Evolutionary conservation across 2,329 filamentous ascomycete species (phyloP).

Genomic region (Phialophora tarda): DNA sequence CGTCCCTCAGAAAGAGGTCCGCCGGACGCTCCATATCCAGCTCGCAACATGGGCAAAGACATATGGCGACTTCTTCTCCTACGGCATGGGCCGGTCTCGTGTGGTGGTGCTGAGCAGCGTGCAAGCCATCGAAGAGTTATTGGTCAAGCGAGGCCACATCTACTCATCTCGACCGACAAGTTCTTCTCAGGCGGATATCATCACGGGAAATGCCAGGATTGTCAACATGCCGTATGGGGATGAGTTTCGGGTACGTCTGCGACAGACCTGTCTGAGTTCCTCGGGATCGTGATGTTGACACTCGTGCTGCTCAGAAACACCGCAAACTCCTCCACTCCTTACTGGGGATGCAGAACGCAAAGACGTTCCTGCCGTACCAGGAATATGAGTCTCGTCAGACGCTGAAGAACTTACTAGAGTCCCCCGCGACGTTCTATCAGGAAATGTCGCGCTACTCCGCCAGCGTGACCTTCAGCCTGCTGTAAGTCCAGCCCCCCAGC

Average conservation of each 20-base stretch:
- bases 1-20: not conserved
- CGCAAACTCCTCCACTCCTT: conserved; percentile 18
- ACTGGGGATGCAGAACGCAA: conserved; percentile 17
- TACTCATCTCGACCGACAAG: conserved; percentile 13
- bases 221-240: conserved; percentile 23
- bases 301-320: conserved; percentile 7
- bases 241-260: conserved; percentile 9
- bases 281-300: not conserved
- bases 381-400: conserved; percentile 16
- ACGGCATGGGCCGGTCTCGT: conserved; percentile 5
- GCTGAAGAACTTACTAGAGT: conserved; percentile 3
- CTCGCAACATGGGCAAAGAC: conserved; percentile 11
- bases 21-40: conserved; percentile 1
- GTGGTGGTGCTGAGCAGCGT: conserved; percentile 17
- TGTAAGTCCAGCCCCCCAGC: conserved; percentile 1
- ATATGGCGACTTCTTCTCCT: conserved; percentile 25
- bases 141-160: conserved; percentile 14
- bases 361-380: conserved; percentile 16
- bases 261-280: not conserved
- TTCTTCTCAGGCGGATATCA: conserved; percentile 15
- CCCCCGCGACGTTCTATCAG: conserved; percentile 5
- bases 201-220: conserved; percentile 15
- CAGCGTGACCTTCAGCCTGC: conserved; percentile 13
- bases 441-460: conserved; percentile 16
- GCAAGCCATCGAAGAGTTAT: conserved; percentile 15